phyloP scores from a whole-genome alignment of 805 yeast genomes.

The Naumovozyma castellii region DNA sequence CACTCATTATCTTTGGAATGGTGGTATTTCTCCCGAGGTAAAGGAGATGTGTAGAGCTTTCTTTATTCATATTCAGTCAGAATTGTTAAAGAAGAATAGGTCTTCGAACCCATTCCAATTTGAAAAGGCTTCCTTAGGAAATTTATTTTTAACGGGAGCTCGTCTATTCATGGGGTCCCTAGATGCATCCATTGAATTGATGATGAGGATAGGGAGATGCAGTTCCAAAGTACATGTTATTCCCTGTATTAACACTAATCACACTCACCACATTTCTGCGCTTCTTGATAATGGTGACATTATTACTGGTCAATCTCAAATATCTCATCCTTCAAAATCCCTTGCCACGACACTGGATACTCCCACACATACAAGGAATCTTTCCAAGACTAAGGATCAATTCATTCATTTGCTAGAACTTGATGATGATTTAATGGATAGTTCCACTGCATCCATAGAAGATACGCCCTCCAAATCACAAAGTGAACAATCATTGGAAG shows the following conservation, averaged over 20 bases:
- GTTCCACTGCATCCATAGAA: not conserved
- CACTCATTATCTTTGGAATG: slow-evolving; percentile 55
- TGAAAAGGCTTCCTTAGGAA: slow-evolving; percentile 77
- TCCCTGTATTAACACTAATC: slow-evolving; percentile 78
- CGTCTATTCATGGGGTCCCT: slow-evolving; percentile 75
- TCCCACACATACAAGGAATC: not conserved
- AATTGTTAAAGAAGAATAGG: slow-evolving; percentile 56
- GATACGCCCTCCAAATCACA: not conserved
- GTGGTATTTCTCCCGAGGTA: slow-evolving; percentile 33
- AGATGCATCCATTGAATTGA: slow-evolving; percentile 73
- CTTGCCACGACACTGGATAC: slow-evolving; percentile 5
- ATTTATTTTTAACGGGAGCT: slow-evolving; percentile 72
- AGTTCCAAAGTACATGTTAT: slow-evolving; percentile 46
- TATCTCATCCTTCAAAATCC: slow-evolving; percentile 63
- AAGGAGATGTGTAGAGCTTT: slow-evolving; percentile 71
- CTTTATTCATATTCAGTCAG: slow-evolving; percentile 69
- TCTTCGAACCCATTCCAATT: slow-evolving; percentile 42
- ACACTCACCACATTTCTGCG: slow-evolving; percentile 81
- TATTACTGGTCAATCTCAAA: slow-evolving; percentile 86
- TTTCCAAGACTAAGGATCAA: not conserved
- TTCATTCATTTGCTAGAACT: not conserved
- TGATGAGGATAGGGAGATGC: slow-evolving; percentile 44
- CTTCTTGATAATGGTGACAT: slow-evolving; percentile 55
- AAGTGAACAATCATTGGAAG: slow-evolving; percentile 27
- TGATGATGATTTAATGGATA: not conserved